Conservation (phyloP, 805 yeast species). For the Hanseniaspora valbyensis region DNA sequence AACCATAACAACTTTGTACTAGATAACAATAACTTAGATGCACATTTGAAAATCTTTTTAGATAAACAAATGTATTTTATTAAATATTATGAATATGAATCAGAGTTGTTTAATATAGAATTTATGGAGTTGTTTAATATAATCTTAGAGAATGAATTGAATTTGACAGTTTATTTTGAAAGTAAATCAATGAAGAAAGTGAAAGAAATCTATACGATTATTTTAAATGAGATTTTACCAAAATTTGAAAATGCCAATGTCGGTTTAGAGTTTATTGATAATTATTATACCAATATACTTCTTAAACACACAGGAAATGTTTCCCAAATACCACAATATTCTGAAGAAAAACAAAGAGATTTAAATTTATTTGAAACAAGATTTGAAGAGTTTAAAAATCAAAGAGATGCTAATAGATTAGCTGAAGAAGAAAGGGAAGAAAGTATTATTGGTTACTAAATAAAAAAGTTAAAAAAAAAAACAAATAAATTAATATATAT, state of each 20-base stretch:
- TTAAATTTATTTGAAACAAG: not conserved
- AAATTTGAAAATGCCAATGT: slow-evolving; percentile 1
- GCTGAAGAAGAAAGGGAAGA: not conserved
- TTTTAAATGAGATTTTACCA: slow-evolving; percentile 6
- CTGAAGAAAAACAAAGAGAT: not conserved
- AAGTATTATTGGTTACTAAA: not conserved
- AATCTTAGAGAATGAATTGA: not conserved
- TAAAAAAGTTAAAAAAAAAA: not conserved
- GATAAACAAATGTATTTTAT: slow-evolving; percentile 1
- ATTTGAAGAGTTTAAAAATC: not conserved
- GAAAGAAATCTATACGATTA: not conserved
- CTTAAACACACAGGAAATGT: not conserved
- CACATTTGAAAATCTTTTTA: slow-evolving; percentile 9
- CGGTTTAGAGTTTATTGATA: slow-evolving; percentile 6
- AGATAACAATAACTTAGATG: slow-evolving; percentile 1
- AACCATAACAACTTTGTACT: not conserved
- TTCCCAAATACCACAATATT: not conserved
- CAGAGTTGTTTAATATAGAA: slow-evolving; percentile 1
- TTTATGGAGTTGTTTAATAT: slow-evolving; percentile 4
- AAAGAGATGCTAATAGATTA: not conserved
- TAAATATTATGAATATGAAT: not conserved
- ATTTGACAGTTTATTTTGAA: slow-evolving; percentile 2
- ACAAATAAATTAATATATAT: too few relatives aligned
- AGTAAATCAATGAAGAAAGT: not conserved
- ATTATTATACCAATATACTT: not conserved